Percentiles rank a stretch among this genome's conserved stretches.
Evolutionary conservation across 768 basidiomycete genomes (phyloP).

Genomic region (Mycena metata): DNA sequence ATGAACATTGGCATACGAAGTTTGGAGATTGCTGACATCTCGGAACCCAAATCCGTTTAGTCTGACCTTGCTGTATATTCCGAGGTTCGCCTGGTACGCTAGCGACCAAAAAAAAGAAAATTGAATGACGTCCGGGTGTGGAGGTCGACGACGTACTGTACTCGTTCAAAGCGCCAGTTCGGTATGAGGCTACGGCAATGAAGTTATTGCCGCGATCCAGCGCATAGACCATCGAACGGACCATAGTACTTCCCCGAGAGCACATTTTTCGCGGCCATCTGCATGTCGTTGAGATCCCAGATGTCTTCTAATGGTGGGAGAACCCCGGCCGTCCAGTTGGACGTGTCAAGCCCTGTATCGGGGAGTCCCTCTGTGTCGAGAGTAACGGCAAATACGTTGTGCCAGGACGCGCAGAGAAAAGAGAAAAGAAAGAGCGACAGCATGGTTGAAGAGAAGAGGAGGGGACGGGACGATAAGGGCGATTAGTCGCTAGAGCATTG

Average conservation of each 20-base stretch:
- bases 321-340: slow-evolving; percentile 40
- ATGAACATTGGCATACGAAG: slow-evolving; percentile 34
- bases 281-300: slow-evolving; percentile 44
- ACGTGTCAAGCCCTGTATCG: slow-evolving; percentile 45
- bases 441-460: slow-evolving; percentile 7
- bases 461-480: not conserved
- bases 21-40: slow-evolving; percentile 41
- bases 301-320: slow-evolving; percentile 43
- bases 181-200: slow-evolving; percentile 37
- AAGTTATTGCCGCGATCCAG: not conserved
- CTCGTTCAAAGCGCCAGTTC: slow-evolving; percentile 43
- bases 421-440: slow-evolving; percentile 18
- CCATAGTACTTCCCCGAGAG: slow-evolving; percentile 39
- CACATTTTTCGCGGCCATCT: slow-evolving; percentile 45
- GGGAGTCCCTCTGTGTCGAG: slow-evolving; percentile 48
- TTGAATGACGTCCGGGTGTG: no score
- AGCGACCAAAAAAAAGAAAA: not conserved
- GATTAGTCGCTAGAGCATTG: not conserved
- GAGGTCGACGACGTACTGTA: slow-evolving; percentile 29
- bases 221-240: slow-evolving; percentile 7
- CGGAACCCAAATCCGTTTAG: slow-evolving; percentile 43
- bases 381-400: slow-evolving; percentile 24
- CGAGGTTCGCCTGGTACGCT: slow-evolving; percentile 45
- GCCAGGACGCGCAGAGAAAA: slow-evolving; percentile 17
- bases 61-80: slow-evolving; percentile 42